Evolutionary conservation across 2,329 filamentous ascomycete genomes (phyloP).

Genomic region (Alternaria ventricosa): DNA sequence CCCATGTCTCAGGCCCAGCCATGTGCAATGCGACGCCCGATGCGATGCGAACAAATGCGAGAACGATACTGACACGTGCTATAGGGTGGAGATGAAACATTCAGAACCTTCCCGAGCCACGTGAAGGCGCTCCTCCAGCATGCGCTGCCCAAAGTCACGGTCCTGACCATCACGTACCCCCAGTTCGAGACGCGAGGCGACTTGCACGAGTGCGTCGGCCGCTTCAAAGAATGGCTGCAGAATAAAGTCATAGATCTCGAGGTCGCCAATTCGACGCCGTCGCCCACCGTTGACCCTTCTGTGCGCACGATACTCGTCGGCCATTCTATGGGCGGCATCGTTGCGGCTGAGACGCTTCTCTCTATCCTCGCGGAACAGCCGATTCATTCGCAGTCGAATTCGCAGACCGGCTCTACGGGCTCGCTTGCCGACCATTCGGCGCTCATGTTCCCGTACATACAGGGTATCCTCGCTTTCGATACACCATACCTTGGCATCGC

Average conservation of each 20-base stretch:
- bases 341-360: slow-evolving; percentile 86
- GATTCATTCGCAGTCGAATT: slow-evolving; percentile 46
- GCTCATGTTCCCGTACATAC: slow-evolving; percentile 93
- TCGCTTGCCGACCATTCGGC: slow-evolving; percentile 56
- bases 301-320: slow-evolving; percentile 83
- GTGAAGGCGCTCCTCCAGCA: slow-evolving; percentile 68
- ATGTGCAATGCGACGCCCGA: not conserved
- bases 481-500: slow-evolving; percentile 88
- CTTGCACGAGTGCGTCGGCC: slow-evolving; percentile 70
- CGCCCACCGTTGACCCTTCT: slow-evolving; percentile 84
- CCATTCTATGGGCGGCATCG: slow-evolving; percentile 89
- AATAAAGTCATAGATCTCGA: slow-evolving; percentile 95
- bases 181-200: slow-evolving; percentile 84
- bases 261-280: slow-evolving; percentile 78
- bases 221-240: slow-evolving; percentile 83
- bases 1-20: not conserved
- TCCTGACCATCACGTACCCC: slow-evolving; percentile 75
- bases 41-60: not conserved
- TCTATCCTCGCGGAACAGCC: slow-evolving; percentile 67
- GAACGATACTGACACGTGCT: slow-evolving; percentile 16
- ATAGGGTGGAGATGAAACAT: slow-evolving; percentile 78
- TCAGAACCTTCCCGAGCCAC: slow-evolving; percentile 76
- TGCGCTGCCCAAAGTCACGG: slow-evolving; percentile 71
- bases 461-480: slow-evolving; percentile 90
- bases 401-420: slow-evolving; percentile 36